Evolutionary conservation across 2,329 filamentous ascomycete species (phyloP), one percentile per base, ranked within the genome.

Genomic region (Malbranchea cinnamomea): DNA sequence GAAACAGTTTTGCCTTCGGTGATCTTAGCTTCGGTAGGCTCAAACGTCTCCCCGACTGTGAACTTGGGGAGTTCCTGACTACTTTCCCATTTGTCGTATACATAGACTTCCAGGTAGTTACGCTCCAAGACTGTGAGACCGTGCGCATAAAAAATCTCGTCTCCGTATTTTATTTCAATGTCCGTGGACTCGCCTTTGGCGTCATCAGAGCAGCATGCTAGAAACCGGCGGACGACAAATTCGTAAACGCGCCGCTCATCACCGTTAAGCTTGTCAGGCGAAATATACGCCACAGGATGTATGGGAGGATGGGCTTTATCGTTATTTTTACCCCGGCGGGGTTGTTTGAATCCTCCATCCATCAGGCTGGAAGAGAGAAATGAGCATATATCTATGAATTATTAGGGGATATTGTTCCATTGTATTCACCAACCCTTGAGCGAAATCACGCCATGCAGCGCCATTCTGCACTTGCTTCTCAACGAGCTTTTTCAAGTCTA

Each of bases 221-320:
- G 67, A 50, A 98, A 98, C 1, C 87, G 76, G 1, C 89, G 76
- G 13, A 79, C 76, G 6, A 98, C 76, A 42, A 95, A 93, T 51
- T 95, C 87, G 49, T 95, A 94, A 2, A 98, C 68, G 14, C 74
- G 74, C 30, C 67, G 71, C 48, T 92, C 82, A 1, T 72, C 63
- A 32, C 63, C 71, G 13, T 70, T 60, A 3, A 83, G 69, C 0
- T 62, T 62, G 6, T 41, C 51, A 0, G 75, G 68, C 1, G 69
- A 68, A 4, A 78, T 82, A 48, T 81, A 91, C n/a, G 79, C 79
- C 36, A 98, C 78, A 0, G 89, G 89, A 45, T 98, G 89, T 36
- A 98, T 98, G 0, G 89, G 89, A 15, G 89, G 89, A 56, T 98
- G 89, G 1, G 89, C 89, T 54, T 93, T 89, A 54, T 98, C 89